These are phyloP conservation scores for Rhizopogon hawkerae DNA, from an alignment of 1,284 basidiomycete species.

Conservation along the genomic window DNA sequence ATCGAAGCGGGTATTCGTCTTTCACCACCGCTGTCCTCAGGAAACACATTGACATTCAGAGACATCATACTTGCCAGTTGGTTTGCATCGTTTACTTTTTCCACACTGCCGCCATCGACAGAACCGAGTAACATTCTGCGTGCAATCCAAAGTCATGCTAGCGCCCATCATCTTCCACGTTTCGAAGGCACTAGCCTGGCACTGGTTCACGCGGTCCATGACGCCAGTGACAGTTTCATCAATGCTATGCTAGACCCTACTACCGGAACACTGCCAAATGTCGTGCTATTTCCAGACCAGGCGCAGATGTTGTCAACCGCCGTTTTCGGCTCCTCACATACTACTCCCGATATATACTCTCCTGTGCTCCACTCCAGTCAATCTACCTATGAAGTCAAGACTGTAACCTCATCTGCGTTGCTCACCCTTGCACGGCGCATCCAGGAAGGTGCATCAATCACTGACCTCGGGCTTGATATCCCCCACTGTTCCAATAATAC, in stretches of 20 bases:
- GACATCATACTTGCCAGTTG: constrained; percentile 31
- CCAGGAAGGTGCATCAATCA: constrained; percentile 27
- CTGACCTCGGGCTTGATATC: constrained; percentile 22
- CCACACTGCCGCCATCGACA: constrained; percentile 17
- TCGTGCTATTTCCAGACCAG: constrained; percentile 40
- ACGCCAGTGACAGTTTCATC: constrained; percentile 28
- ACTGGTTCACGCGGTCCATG: constrained; percentile 28
- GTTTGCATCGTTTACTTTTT: constrained; percentile 23
- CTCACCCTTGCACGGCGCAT: constrained; percentile 49
- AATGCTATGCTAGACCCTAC: constrained; percentile 25
- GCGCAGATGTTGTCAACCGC: constrained; percentile 27
- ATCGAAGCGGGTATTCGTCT: constrained; percentile 29
- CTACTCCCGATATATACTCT: constrained; percentile 15
- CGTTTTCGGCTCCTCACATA: constrained; percentile 30
- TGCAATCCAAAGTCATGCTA: constrained; percentile 14
- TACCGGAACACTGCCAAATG: constrained; percentile 34
- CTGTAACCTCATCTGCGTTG: constrained; percentile 45
- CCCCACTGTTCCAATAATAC: constrained; percentile 39
- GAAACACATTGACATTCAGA: constrained; percentile 21
- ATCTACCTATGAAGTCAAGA: constrained; percentile 25
- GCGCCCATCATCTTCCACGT: constrained; percentile 16
- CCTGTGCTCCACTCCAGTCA: constrained; percentile 16
- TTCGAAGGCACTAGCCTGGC: constrained; percentile 24
- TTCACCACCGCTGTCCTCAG: constrained; percentile 12
- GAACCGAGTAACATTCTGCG: constrained; percentile 15